Percentiles rank a stretch among this genome's conserved stretches.
phyloP scores from a whole-genome alignment of 78 protist genomes.

The Polysphondylium violaceum region DNA sequence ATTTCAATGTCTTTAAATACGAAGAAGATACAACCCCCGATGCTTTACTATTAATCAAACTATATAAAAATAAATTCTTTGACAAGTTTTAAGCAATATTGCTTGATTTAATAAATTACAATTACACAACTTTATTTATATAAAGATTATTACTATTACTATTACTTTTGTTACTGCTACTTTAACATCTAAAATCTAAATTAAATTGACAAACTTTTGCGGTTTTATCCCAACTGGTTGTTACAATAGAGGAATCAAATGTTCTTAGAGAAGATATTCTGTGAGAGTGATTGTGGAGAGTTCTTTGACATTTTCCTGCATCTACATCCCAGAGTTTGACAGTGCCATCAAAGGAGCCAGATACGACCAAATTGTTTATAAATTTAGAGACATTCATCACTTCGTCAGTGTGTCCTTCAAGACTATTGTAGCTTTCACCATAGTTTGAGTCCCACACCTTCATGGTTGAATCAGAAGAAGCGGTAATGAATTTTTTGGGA shows the following conservation, averaged over 20 bases:
- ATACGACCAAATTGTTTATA: conserved; percentile 54
- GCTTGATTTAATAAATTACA: too few species aligned
- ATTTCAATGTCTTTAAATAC: conserved; percentile 36
- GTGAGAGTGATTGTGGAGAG: conserved; percentile 58
- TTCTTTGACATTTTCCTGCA: conserved; percentile 27
- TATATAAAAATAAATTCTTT: conserved; percentile 66
- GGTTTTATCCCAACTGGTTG: conserved; percentile 66
- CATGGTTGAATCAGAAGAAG: conserved; percentile 69
- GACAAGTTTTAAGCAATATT: conserved; percentile 50
- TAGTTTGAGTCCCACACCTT: conserved; percentile 77
- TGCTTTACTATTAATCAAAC: conserved; percentile 23
- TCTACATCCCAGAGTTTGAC: conserved; percentile 79
- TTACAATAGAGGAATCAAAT: conserved; percentile 26
- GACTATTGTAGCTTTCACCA: conserved; percentile 9
- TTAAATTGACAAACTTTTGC: conserved; percentile 57
- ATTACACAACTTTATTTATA: too few species aligned
- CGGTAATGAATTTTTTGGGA: conserved; percentile 57
- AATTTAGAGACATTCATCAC: conserved; percentile 46
- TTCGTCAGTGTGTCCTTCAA: conserved; percentile 78
- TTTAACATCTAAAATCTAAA: conserved; percentile 72
- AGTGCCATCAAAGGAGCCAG: conserved; percentile 77
- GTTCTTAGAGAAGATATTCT: conserved; percentile 51
- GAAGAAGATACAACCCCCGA: neutral
- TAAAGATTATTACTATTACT: too few species aligned
- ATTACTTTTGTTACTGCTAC: too few species aligned